A percentile compares a stretch with the other conserved stretches of the same genome.
Conservation (phyloP, 129 eudicot genomes). For the Chrysanthemum makinoi region DNA sequence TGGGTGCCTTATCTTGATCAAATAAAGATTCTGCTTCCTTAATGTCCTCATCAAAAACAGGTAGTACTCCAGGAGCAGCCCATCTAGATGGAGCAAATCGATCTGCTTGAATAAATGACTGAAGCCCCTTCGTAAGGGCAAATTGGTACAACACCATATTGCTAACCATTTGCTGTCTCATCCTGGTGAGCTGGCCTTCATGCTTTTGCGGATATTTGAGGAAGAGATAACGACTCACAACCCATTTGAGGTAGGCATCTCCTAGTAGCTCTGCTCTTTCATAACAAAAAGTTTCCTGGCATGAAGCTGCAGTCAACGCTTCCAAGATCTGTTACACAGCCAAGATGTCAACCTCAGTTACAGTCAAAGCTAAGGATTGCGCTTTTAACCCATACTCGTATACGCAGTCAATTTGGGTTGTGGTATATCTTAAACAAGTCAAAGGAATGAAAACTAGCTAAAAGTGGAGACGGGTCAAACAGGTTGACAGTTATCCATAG, state of each 20-base stretch:
- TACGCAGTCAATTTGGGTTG: neutral
- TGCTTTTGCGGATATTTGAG: conserved; percentile 94
- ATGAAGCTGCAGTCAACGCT: conserved; percentile 99
- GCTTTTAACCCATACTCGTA: no score
- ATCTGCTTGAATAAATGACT: conserved; percentile 94
- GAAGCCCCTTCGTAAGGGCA: conserved; percentile 87
- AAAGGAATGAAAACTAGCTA: neutral
- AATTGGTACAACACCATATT: conserved; percentile 81
- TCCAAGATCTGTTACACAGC: conserved; percentile 70
- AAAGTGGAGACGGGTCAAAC: no score
- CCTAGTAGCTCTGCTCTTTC: conserved; percentile 99
- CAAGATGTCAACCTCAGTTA: conserved; percentile 6
- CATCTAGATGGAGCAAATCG: conserved; percentile 97
- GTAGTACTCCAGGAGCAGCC: conserved; percentile 98
- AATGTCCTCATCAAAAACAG: conserved; percentile 91
- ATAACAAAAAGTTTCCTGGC: conserved; percentile 98
- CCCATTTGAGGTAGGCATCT: conserved; percentile 99
- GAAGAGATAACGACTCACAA: conserved; percentile 88
- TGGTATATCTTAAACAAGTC: neutral
- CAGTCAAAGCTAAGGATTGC: neutral
- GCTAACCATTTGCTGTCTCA: conserved; percentile 99
- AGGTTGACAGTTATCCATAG: no score
- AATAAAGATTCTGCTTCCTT: conserved; percentile 68
- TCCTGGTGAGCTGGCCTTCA: conserved; percentile 96
- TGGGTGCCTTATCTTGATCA: conserved; percentile 38